Percentiles rank a stretch among this genome's conserved stretches.
phyloP scores from a whole-genome alignment of 768 basidiomycete genomes.

The Trametes villosa region DNA sequence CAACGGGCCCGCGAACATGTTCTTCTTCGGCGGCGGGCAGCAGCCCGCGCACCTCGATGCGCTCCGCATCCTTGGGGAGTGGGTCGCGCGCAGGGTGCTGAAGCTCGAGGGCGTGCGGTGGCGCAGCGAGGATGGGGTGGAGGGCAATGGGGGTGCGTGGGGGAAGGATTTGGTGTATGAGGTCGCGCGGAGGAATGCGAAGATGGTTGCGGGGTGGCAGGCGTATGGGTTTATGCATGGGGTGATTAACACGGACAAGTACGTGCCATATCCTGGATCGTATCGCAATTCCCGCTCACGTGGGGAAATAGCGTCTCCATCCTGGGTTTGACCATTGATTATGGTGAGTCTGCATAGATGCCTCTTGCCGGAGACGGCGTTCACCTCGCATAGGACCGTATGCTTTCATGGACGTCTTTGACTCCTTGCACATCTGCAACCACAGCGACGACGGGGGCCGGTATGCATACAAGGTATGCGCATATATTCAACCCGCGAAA shows the following conservation, averaged over 20 bases:
- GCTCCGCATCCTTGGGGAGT: slow-evolving; percentile 74
- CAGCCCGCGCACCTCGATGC: slow-evolving; percentile 77
- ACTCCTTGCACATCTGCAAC: slow-evolving; percentile 86
- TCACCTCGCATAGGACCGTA: slow-evolving; percentile 66
- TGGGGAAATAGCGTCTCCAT: slow-evolving; percentile 67
- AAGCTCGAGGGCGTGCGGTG: slow-evolving; percentile 44
- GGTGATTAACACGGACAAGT: slow-evolving; percentile 98
- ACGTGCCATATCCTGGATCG: slow-evolving; percentile 30
- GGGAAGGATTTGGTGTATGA: slow-evolving; percentile 75
- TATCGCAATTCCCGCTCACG: not conserved
- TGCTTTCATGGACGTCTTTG: slow-evolving; percentile 94
- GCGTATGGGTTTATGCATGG: slow-evolving; percentile 94
- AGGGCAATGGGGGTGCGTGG: slow-evolving; percentile 61
- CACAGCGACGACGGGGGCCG: slow-evolving; percentile 80
- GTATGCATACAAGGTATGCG: slow-evolving; percentile 66
- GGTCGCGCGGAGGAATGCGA: slow-evolving; percentile 80
- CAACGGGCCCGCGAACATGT: slow-evolving; percentile 64
- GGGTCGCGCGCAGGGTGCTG: slow-evolving; percentile 68
- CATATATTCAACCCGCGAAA: no score
- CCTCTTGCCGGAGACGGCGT: not conserved
- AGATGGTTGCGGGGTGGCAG: slow-evolving; percentile 96
- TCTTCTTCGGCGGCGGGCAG: slow-evolving; percentile 80
- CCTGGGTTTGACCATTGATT: slow-evolving; percentile 78
- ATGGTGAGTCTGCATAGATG: slow-evolving; percentile 46
- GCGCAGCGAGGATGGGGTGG: slow-evolving; percentile 36